A percentile compares a stretch with the other conserved stretches of the same genome.
These are phyloP conservation scores for Colletotrichum nymphaeae DNA, from an alignment of 2,329 filamentous ascomycete genomes.

Conservation along the genomic window DNA sequence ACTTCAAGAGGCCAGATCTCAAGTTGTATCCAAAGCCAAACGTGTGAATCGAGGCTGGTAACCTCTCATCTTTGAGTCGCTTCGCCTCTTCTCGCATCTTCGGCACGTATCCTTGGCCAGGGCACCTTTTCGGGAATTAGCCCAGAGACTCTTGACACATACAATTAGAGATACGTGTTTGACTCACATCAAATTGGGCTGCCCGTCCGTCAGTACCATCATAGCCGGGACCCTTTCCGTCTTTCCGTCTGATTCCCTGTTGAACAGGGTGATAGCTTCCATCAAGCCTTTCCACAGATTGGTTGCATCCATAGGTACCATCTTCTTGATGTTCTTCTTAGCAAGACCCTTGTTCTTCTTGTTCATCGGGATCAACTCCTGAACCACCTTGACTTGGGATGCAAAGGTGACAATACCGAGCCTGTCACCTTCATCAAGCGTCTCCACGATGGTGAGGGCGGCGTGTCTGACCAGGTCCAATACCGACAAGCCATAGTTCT, in stretches of 20 bases:
- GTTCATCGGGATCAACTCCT: conserved; percentile 60
- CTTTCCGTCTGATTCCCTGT: conserved; percentile 39
- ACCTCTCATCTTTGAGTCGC: conserved; percentile 52
- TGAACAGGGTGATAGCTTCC: conserved; percentile 62
- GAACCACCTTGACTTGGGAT: conserved; percentile 53
- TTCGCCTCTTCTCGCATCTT: conserved; percentile 61
- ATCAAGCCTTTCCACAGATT: conserved; percentile 70
- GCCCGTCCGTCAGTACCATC: conserved; percentile 66
- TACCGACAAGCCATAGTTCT: conserved; percentile 63
- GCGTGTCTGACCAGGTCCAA: conserved; percentile 72
- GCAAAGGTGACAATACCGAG: conserved; percentile 69
- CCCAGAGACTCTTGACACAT: not conserved
- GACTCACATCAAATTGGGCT: conserved; percentile 63
- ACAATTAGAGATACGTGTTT: not conserved
- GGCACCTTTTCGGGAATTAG: conserved; percentile 48
- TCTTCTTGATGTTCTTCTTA: conserved; percentile 53
- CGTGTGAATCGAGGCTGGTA: conserved; percentile 60
- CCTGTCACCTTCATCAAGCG: conserved; percentile 64
- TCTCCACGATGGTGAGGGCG: conserved; percentile 67
- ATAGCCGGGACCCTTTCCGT: conserved; percentile 58
- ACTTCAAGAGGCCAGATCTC: conserved; percentile 66
- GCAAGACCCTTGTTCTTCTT: conserved; percentile 55
- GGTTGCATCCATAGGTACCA: conserved; percentile 54
- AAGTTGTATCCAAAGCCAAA: conserved; percentile 66
- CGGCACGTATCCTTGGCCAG: conserved; percentile 63